phyloP scores from a whole-genome alignment of 306 rosid genomes.

The Neltuma alba region DNA sequence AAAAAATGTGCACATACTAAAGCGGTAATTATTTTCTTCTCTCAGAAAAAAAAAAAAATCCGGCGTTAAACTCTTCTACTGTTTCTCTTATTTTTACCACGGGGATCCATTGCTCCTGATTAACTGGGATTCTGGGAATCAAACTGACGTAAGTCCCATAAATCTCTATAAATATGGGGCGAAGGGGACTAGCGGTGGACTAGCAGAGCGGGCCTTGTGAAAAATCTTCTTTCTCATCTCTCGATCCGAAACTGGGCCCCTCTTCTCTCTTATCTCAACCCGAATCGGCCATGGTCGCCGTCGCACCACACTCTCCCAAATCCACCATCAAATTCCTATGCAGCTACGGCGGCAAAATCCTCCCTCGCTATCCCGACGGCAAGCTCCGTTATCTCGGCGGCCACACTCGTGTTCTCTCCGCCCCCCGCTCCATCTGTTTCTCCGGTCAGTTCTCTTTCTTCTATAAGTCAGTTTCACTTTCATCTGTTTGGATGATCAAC shows the following conservation, averaged over 20 bases:
- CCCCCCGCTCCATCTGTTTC: slow-evolving; percentile 54
- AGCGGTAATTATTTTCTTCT: no score
- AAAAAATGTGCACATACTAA: no score
- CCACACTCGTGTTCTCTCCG: slow-evolving; percentile 70
- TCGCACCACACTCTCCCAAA: neutral
- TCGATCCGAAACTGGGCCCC: neutral
- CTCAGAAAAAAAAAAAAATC: no score
- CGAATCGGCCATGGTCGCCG: neutral
- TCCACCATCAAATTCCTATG: slow-evolving; percentile 61
- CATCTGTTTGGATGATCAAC: neutral
- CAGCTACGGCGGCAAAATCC: slow-evolving; percentile 75
- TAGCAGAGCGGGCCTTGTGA: slow-evolving; percentile 33
- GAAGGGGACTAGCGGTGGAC: slow-evolving; percentile 33
- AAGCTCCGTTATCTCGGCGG: slow-evolving; percentile 74
- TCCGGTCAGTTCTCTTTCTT: slow-evolving; percentile 51
- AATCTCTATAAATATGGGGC: slow-evolving; percentile 48
- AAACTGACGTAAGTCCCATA: neutral
- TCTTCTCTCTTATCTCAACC: neutral
- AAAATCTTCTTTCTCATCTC: slow-evolving; percentile 22
- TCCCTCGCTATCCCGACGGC: slow-evolving; percentile 76
- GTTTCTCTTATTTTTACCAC: no score
- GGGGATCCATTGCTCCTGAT: neutral
- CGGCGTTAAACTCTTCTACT: no score
- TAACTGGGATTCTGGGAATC: neutral
- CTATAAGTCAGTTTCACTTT: neutral